Evolutionary conservation across 2,329 filamentous ascomycete genomes (phyloP).

Genomic region (Phyllosticta citrichinensis): DNA sequence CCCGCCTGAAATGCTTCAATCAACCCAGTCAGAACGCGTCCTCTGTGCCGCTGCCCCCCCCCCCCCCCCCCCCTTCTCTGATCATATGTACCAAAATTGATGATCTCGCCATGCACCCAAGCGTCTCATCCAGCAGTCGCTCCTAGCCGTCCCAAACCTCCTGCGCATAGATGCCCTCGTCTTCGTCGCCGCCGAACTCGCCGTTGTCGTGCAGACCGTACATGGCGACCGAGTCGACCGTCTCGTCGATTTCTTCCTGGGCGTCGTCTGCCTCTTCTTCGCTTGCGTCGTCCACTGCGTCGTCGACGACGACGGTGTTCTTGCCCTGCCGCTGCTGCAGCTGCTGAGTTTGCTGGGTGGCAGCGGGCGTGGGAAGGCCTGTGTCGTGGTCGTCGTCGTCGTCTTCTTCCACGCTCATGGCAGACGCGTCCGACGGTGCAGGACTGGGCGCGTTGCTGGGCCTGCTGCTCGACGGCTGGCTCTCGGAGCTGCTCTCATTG

Average conservation of each 20-base stretch:
- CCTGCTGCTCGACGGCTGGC: slow-evolving; percentile 4
- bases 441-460: slow-evolving; percentile 6
- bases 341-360: slow-evolving; percentile 1
- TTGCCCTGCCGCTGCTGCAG: not conserved
- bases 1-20: too few relatives aligned
- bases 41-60: too few relatives aligned
- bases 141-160: not conserved
- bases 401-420: not conserved
- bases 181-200: not conserved
- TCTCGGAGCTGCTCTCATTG: not conserved
- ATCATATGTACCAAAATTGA: too few relatives aligned
- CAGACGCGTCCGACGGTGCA: not conserved
- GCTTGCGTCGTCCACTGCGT: slow-evolving; percentile 1
- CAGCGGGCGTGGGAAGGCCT: not conserved
- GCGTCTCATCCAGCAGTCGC: too few relatives aligned
- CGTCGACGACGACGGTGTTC: not conserved
- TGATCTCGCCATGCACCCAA: too few relatives aligned
- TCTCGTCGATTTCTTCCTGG: not conserved
- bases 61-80: too few relatives aligned
- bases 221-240: not conserved
- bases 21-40: too few relatives aligned
- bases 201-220: not conserved
- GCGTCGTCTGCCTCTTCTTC: slow-evolving; percentile 1
- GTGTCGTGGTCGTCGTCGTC: not conserved
- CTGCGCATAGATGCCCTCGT: not conserved